These are phyloP conservation scores for Bothia castanella DNA, from an alignment of 1,284 basidiomycete genomes.

Conservation along the genomic window DNA sequence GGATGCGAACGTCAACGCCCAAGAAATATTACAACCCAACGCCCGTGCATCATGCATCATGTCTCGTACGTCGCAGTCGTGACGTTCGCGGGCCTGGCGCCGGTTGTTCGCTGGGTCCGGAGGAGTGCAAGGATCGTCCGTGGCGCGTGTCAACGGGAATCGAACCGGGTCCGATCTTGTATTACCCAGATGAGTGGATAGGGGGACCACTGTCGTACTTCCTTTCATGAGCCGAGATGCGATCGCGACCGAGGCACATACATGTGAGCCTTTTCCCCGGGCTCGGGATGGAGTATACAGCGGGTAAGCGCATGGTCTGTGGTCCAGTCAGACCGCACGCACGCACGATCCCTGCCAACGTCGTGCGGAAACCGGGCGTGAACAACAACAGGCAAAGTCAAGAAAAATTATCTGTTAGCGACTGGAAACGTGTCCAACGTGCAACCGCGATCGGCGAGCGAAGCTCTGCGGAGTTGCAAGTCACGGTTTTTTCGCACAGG, in stretches of 20 bases:
- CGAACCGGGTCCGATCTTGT: background rate
- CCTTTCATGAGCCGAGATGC: background rate
- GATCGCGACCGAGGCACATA: constrained; percentile 32
- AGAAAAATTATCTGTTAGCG: constrained; percentile 45
- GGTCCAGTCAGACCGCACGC: background rate
- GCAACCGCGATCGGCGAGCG: constrained; percentile 63
- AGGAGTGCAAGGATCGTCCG: constrained; percentile 55
- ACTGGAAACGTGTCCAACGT: constrained; percentile 70
- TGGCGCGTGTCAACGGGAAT: background rate
- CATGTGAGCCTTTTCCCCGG: constrained; percentile 80
- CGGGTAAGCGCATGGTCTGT: constrained; percentile 58
- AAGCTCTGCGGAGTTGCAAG: constrained; percentile 56
- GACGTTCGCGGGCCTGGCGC: constrained; percentile 50
- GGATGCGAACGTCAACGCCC: constrained; percentile 60
- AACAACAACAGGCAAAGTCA: constrained; percentile 51
- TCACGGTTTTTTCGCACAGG: constrained; percentile 74
- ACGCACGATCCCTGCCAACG: constrained; percentile 64
- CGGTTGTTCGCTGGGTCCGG: constrained; percentile 62
- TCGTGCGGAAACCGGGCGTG: constrained; percentile 68
- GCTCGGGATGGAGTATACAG: constrained; percentile 69
- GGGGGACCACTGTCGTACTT: constrained; percentile 56
- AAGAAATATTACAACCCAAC: constrained; percentile 71
- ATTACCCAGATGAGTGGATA: constrained; percentile 74
- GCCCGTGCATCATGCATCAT: constrained; percentile 53
- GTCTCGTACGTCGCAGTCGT: constrained; percentile 60